Conservation (phyloP, 108 stramenopile species). For the Phaeodactylum tricornutum region DNA sequence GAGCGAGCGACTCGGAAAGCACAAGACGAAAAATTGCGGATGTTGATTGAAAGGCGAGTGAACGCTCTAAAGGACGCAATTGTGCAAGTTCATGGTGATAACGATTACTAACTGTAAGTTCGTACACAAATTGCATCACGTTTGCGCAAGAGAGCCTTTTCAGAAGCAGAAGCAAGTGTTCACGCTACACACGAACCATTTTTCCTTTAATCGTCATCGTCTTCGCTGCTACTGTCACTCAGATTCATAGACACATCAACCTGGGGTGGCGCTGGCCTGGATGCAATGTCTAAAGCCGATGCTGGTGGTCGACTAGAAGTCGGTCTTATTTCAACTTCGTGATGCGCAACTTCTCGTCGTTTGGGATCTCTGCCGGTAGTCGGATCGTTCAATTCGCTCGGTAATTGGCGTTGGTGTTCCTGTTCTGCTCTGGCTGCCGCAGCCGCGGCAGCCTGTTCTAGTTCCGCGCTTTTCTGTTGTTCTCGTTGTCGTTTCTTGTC, state of each 20-base stretch:
- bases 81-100: neutral
- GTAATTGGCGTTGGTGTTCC: no score
- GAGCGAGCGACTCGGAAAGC: no score
- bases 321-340: conserved; percentile 4
- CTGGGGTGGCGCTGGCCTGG: neutral
- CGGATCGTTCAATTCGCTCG: conserved; percentile 1
- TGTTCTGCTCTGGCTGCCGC: conserved; percentile 12
- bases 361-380: conserved; percentile 17
- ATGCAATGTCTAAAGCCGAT: conserved; percentile 6
- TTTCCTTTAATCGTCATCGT: conserved; percentile 27
- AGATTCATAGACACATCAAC: conserved; percentile 55
- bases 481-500: conserved; percentile 38
- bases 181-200: neutral
- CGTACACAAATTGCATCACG: neutral
- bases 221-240: conserved; percentile 51
- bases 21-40: neutral
- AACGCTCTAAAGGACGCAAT: neutral
- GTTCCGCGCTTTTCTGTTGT: conserved; percentile 23
- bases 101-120: neutral
- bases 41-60: neutral
- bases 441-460: no score
- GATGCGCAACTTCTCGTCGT: conserved; percentile 10
- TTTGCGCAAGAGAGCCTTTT: neutral
- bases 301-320: conserved; percentile 4
- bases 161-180: neutral